Percentiles rank a stretch among this genome's conserved stretches.
These are phyloP conservation scores for Laguncularia racemosa DNA, from an alignment of 345 rosid genomes.

Conservation along the genomic window DNA sequence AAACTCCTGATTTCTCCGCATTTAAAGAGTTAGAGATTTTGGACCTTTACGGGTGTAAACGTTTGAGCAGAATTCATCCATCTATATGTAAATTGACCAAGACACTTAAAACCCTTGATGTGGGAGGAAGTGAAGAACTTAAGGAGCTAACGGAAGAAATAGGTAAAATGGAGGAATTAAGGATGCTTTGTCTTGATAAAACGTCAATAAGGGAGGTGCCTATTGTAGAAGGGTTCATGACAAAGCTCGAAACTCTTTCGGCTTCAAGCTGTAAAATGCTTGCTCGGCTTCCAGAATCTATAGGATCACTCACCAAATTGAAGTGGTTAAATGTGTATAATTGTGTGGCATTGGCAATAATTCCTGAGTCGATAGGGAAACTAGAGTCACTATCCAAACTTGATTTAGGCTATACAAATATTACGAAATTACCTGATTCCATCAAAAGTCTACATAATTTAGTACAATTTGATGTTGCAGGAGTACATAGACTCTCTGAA, in stretches of 20 bases:
- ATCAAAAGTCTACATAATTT: background rate
- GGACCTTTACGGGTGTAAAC: accelerated
- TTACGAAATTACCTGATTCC: background rate
- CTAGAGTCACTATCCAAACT: too few relatives aligned
- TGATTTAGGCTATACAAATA: background rate
- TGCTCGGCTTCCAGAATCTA: background rate
- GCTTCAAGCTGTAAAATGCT: accelerated
- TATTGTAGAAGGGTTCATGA: background rate
- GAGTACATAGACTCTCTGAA: too few relatives aligned
- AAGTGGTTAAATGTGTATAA: accelerated
- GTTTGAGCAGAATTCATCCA: background rate
- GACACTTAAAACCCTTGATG: background rate
- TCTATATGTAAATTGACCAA: background rate
- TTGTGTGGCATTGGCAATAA: too few relatives aligned
- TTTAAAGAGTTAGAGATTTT: background rate
- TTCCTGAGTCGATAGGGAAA: background rate
- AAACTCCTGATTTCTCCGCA: too few relatives aligned
- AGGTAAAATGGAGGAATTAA: background rate
- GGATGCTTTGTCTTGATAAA: background rate
- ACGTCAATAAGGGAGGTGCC: too few relatives aligned
- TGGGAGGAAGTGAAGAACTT: accelerated
- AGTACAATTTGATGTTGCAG: background rate
- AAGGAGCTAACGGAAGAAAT: background rate
- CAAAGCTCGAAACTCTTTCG: background rate
- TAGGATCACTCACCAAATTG: background rate